Evolutionary conservation across 805 yeast species (phyloP), one percentile per base, ranked within the genome.

Genomic region (Tetrapisispora fleetii): DNA sequence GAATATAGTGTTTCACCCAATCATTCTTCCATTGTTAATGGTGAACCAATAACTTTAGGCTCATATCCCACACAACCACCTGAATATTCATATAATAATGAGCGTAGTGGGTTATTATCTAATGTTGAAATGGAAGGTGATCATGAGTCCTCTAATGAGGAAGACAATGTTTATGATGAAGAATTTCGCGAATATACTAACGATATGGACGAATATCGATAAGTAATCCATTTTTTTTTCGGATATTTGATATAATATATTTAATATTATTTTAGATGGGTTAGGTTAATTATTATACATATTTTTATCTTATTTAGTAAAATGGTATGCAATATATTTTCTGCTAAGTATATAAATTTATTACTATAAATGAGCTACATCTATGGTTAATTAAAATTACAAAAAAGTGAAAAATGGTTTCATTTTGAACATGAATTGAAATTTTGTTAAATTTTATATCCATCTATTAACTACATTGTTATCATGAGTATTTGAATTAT

Each of bases 21-120:
- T 14, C 33, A n/a, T 11, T 17, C 24, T 13, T 32, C 40, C 2
- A 48, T 46, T 24, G 19, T 41, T 7, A 41, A 41, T 32, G 52
- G 51, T 24, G 73, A 70, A 48, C 61, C 63, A 28, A 64, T 66
- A 37, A 63, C 64, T 9, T 46, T 70, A 47, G 55, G 62, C 40
- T 58, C 67, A 10, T 53, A 68, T 35, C 66, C 72, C 2, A 60
- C 66, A 16, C 66, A 67, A 14, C 74, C 74, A 2, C 74, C 74
- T 8, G 57, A 53, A 9, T 70, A 70, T 51, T 59, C 65, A n/a
- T 62, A 60, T 40, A 56, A 54, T 38, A 54, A 48, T 36, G 44
- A 45, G 19, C 9, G 17, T 27, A 40, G 22, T 40, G 43, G 22
- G 2, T 27, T 40, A 40, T 11, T 41, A 21, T 46, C 49, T 41